phyloP scores from a whole-genome alignment of 345 rosid species.

The Eucalyptus marginata region DNA sequence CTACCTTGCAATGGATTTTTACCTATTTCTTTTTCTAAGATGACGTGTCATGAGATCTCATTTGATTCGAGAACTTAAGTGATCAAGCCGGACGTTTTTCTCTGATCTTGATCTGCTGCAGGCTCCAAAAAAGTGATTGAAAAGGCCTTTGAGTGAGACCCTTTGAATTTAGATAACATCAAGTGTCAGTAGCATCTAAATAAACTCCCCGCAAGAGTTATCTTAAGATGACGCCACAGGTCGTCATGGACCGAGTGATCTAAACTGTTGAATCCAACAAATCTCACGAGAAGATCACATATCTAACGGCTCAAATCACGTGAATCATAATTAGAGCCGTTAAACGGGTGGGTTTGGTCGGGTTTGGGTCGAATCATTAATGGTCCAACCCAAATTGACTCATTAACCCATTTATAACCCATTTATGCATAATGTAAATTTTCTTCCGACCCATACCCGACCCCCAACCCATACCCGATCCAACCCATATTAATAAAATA shows the following conservation, averaged over 20 bases:
- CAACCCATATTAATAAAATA: too few relatives aligned
- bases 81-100: background rate
- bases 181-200: background rate
- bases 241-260: background rate
- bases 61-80: background rate
- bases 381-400: too few relatives aligned
- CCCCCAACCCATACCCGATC: too few relatives aligned
- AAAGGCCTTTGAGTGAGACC: background rate
- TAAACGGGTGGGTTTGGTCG: too few relatives aligned
- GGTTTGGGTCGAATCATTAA: too few relatives aligned
- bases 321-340: too few relatives aligned
- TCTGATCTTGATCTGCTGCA: background rate
- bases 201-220: background rate
- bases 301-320: background rate
- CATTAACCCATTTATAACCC: too few relatives aligned
- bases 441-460: too few relatives aligned
- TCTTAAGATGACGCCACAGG: too few relatives aligned
- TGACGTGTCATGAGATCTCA: background rate
- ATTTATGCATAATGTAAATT: too few relatives aligned
- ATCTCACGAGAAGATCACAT: background rate
- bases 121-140: background rate
- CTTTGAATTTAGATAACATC: background rate
- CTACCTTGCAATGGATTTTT: background rate
- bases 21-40: background rate
- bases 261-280: background rate